Conservation (phyloP, 225 moss, liverwort and hornwort genomes). For the Climacium dendroides region DNA sequence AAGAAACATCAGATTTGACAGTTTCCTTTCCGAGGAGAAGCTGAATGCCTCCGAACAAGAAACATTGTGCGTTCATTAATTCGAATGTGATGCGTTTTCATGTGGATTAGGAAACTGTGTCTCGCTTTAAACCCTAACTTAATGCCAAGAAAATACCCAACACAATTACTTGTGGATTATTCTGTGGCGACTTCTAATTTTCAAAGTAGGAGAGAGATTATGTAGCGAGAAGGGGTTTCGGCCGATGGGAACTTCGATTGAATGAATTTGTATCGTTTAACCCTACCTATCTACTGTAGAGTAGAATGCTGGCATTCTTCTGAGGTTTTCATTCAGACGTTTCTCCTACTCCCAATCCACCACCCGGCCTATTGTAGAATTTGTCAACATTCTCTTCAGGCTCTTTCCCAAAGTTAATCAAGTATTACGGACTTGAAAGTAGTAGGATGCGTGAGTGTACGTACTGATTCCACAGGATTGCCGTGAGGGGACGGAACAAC, state of each 20-base stretch:
- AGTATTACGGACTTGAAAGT: not conserved
- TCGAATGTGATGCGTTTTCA: not conserved
- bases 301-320: too few relatives aligned
- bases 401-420: not conserved
- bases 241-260: not conserved
- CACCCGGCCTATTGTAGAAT: not conserved
- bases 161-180: not conserved
- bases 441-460: not conserved
- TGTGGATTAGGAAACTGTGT: not conserved
- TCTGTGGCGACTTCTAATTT: not conserved
- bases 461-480: slow-evolving; percentile 5
- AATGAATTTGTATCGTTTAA: not conserved
- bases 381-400: not conserved
- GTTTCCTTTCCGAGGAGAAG: too few relatives aligned
- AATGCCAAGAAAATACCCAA: too few relatives aligned
- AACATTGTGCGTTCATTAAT: too few relatives aligned
- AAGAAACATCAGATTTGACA: too few relatives aligned
- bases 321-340: not conserved
- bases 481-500: not conserved
- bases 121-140: not conserved
- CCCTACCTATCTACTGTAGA: not conserved
- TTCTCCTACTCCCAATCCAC: not conserved
- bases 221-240: not conserved
- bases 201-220: not conserved
- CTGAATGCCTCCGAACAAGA: too few relatives aligned